phyloP scores from a whole-genome alignment of 192 early-diverging fungal species.

The Umbelopsis vinacea region DNA sequence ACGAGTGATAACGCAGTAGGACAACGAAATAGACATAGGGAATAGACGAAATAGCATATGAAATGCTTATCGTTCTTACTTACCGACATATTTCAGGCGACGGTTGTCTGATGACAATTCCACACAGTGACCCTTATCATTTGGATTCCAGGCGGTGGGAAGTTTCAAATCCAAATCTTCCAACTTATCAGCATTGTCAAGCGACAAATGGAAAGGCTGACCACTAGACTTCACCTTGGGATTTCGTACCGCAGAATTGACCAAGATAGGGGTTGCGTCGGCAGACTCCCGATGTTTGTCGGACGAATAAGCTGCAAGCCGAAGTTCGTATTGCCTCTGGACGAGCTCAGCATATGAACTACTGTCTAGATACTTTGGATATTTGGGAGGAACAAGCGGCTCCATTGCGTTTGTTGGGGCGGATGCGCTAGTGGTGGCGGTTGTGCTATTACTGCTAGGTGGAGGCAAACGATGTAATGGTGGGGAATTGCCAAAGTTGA shows the following conservation, averaged over 20 bases:
- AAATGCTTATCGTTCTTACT: background rate
- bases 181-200: background rate
- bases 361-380: conserved; percentile 34
- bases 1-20: background rate
- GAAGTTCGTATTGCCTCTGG: conserved; percentile 28
- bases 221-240: background rate
- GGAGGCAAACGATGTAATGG: background rate
- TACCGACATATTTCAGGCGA: conserved; percentile 60
- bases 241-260: conserved; percentile 1
- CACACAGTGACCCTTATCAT: conserved; percentile 58
- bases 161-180: conserved; percentile 42
- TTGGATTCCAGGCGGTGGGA: conserved; percentile 64
- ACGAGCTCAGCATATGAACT: conserved; percentile 34
- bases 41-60: background rate
- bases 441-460: background rate
- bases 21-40: background rate
- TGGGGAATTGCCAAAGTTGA: conserved; percentile 8
- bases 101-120: conserved; percentile 48
- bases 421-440: background rate
- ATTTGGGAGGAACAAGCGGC: conserved; percentile 28
- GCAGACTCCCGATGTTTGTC: background rate
- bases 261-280: background rate
- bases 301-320: background rate
- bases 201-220: background rate
- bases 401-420: background rate